Conservation (phyloP, 495 filamentous ascomycete genomes). For the Astrothelium subdiscretum region DNA sequence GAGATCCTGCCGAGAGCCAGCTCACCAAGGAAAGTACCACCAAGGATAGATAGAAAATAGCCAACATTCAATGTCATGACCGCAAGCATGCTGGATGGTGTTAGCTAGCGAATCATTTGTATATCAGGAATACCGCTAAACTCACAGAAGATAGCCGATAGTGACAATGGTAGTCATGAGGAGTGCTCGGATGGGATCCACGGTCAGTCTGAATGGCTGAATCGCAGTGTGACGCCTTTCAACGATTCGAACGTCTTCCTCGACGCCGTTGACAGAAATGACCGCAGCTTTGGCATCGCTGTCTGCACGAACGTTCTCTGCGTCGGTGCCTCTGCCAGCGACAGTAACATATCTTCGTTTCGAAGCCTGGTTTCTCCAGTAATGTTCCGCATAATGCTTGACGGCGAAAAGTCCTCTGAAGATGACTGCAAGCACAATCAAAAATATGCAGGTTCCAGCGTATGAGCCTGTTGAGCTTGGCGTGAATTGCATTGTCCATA, state of each 20-base stretch:
- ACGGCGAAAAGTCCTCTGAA: constrained; percentile 58
- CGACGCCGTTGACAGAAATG: constrained; percentile 54
- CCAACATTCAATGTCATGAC: constrained; percentile 96
- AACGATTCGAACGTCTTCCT: constrained; percentile 64
- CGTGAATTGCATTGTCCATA: constrained; percentile 65
- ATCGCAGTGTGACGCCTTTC: constrained; percentile 35
- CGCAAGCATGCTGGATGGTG: constrained; percentile 70
- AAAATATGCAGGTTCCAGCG: constrained; percentile 78
- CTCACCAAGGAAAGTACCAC: constrained; percentile 74
- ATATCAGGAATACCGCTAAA: constrained; percentile 11
- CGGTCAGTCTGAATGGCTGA: constrained; percentile 64
- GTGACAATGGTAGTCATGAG: constrained; percentile 59
- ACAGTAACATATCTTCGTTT: constrained; percentile 66
- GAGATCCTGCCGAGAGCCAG: constrained; percentile 62
- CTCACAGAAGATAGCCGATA: constrained; percentile 82
- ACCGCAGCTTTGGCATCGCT: constrained; percentile 46
- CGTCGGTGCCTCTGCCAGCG: constrained; percentile 47
- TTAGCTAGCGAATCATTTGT: constrained; percentile 1
- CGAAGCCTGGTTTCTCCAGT: constrained; percentile 51
- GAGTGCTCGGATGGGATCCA: constrained; percentile 62
- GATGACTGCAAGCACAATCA: constrained; percentile 58
- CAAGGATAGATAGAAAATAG: constrained; percentile 84
- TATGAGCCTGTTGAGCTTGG: constrained; percentile 57
- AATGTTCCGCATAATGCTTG: constrained; percentile 44
- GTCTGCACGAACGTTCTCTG: constrained; percentile 37